These are phyloP conservation scores for Vigna angularis DNA, from an alignment of 306 rosid genomes.

Conservation along the genomic window DNA sequence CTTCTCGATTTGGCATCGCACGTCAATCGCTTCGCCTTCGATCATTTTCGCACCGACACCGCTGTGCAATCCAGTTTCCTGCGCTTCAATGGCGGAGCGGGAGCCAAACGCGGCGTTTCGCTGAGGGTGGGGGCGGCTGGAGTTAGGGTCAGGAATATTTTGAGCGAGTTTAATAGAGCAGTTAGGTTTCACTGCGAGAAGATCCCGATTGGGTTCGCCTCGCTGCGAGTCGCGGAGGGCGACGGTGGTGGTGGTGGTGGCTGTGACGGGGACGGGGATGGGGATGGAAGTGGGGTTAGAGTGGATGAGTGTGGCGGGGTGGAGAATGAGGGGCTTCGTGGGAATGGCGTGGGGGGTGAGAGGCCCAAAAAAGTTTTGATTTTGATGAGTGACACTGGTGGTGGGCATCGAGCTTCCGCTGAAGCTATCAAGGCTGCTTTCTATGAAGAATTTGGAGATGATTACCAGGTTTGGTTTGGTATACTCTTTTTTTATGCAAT, in stretches of 20 bases:
- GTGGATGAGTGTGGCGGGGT: slow-evolving; percentile 47
- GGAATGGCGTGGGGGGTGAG: slow-evolving; percentile 49
- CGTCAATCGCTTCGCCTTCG: slow-evolving; percentile 59
- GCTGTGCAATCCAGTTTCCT: slow-evolving; percentile 54
- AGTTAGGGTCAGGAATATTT: slow-evolving; percentile 51
- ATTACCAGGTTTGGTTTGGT: slow-evolving; percentile 69
- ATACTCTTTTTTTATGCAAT: neutral
- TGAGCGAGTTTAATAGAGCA: slow-evolving; percentile 67
- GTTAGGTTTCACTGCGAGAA: slow-evolving; percentile 70
- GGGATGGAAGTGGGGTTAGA: slow-evolving; percentile 25
- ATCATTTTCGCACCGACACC: slow-evolving; percentile 33
- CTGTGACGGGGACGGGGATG: neutral
- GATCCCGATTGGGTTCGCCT: slow-evolving; percentile 83
- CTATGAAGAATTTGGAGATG: slow-evolving; percentile 76
- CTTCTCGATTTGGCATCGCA: slow-evolving; percentile 64
- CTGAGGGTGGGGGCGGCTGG: slow-evolving; percentile 46
- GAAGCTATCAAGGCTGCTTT: slow-evolving; percentile 95
- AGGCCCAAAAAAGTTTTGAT: slow-evolving; percentile 78
- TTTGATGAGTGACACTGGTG: slow-evolving; percentile 99
- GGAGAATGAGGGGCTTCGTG: slow-evolving; percentile 46
- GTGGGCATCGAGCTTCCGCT: slow-evolving; percentile 98
- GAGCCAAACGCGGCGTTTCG: slow-evolving; percentile 52
- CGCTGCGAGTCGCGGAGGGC: slow-evolving; percentile 49
- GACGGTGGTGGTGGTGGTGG: neutral
- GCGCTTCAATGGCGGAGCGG: slow-evolving; percentile 44